These are phyloP conservation scores for Pseudogymnoascus sp. DNA, from an alignment of 2,329 filamentous ascomycete species.

Conservation along the genomic window DNA sequence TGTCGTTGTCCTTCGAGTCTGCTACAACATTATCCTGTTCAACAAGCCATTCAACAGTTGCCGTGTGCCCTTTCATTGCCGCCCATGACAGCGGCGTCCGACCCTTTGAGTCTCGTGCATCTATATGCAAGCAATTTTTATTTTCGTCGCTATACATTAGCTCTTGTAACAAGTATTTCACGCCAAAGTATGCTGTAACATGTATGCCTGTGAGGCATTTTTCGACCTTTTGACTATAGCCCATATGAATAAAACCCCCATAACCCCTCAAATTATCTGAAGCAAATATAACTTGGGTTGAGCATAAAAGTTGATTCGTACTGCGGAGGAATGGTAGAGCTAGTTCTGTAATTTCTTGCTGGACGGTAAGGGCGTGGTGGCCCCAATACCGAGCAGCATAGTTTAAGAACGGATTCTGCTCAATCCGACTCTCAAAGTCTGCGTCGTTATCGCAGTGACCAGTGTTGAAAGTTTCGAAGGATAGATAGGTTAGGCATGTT, in stretches of 20 bases:
- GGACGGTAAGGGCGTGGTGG: not conserved
- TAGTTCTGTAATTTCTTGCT: not conserved
- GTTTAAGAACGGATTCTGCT: not conserved
- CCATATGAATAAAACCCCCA: not conserved
- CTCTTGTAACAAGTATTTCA: constrained; percentile 5
- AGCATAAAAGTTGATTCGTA: not conserved
- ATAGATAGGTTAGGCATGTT: not conserved
- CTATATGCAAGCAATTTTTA: not conserved
- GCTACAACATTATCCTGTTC: not conserved
- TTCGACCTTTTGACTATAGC: not conserved
- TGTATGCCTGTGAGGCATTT: constrained; percentile 15
- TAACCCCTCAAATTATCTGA: too few relatives aligned
- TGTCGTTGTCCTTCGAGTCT: not conserved
- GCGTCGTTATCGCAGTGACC: not conserved
- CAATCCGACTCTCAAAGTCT: not conserved
- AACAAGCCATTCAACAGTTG: not conserved
- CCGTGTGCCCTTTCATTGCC: not conserved
- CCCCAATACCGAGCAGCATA: not conserved
- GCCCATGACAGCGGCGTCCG: constrained; percentile 7
- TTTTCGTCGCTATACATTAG: not conserved
- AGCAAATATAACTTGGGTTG: not conserved
- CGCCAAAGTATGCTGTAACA: constrained; percentile 18
- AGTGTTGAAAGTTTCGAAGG: not conserved
- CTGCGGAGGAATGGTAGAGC: not conserved
- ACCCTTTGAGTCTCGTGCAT: not conserved